Percentiles rank a stretch among this genome's conserved stretches.
These are phyloP conservation scores for Eutrema yunnanense DNA, from an alignment of 345 rosid species.

Conservation along the genomic window DNA sequence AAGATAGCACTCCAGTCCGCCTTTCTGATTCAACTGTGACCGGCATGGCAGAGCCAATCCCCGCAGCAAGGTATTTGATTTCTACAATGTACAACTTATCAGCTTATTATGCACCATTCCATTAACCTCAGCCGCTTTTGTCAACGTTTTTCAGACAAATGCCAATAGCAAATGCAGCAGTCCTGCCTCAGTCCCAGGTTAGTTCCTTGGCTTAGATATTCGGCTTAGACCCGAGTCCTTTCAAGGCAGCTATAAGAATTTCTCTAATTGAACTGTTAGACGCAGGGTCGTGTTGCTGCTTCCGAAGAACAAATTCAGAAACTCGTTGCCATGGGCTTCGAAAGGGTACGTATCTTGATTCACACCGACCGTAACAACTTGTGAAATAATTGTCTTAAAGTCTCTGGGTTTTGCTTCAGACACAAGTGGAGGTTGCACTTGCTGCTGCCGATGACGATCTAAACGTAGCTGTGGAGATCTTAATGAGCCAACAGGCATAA, in stretches of 20 bases:
- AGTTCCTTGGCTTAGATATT: neutral
- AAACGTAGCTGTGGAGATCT: slow-evolving; percentile 85
- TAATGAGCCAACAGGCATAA: slow-evolving; percentile 84
- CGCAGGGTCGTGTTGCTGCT: slow-evolving; percentile 42
- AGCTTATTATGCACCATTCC: neutral
- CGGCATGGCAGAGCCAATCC: slow-evolving; percentile 32
- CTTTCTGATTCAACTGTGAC: slow-evolving; percentile 33
- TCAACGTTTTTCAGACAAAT: slow-evolving; percentile 12
- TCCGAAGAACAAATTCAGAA: slow-evolving; percentile 71
- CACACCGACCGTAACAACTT: neutral
- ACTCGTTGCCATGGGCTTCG: slow-evolving; percentile 92
- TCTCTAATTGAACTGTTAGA: neutral
- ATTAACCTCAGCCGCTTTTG: neutral
- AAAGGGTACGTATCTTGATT: slow-evolving; percentile 48
- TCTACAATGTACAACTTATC: neutral
- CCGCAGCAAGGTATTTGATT: slow-evolving; percentile 42
- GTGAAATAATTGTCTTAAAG: neutral
- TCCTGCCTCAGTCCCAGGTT: slow-evolving; percentile 44
- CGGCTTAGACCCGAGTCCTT: neutral
- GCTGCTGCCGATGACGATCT: slow-evolving; percentile 96
- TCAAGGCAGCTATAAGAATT: neutral
- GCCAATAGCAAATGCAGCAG: slow-evolving; percentile 26
- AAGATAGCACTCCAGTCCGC: slow-evolving; percentile 39
- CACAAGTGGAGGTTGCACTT: slow-evolving; percentile 89
- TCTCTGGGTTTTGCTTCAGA: slow-evolving; percentile 43